Evolutionary conservation across 345 rosid genomes (phyloP).

Genomic region (Noccaea bulbosa): DNA sequence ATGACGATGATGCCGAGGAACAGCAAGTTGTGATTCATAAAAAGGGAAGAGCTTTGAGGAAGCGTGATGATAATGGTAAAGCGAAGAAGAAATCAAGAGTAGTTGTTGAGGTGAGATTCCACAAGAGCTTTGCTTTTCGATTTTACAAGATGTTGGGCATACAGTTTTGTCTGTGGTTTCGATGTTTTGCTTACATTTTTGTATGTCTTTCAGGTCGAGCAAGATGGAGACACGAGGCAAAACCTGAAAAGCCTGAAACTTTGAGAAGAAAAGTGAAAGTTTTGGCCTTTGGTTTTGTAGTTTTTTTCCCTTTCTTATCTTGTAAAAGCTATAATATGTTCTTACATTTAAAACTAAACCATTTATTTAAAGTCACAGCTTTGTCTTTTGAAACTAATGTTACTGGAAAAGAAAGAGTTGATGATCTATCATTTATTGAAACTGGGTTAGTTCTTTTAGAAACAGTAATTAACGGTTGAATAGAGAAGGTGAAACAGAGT

Average conservation of each 20-base stretch:
- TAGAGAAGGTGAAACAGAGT: no score
- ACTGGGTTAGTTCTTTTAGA: no score
- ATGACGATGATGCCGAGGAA: conserved; percentile 46
- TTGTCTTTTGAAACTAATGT: neutral
- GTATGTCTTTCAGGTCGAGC: conserved; percentile 57
- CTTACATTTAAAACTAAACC: conserved; percentile 7
- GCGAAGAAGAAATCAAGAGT: conserved; percentile 75
- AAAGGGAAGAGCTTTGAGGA: conserved; percentile 48
- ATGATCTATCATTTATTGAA: neutral
- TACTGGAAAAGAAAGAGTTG: neutral
- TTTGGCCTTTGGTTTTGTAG: conserved; percentile 20
- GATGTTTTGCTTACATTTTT: neutral
- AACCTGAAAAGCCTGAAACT: conserved; percentile 33
- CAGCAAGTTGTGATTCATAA: conserved; percentile 47
- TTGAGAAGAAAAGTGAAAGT: conserved; percentile 6
- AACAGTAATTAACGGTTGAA: no score
- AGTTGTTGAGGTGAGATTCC: conserved; percentile 69
- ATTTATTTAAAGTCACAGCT: neutral
- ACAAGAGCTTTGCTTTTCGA: neutral
- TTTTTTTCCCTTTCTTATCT: neutral
- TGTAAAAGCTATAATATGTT: conserved; percentile 27
- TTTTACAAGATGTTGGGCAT: neutral
- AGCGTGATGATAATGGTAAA: conserved; percentile 55
- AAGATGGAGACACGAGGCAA: conserved; percentile 51
- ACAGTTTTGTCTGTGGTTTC: conserved; percentile 7